Percentiles rank a stretch among this genome's conserved stretches.
These are phyloP conservation scores for Barnettozyma botsteinii DNA, from an alignment of 805 yeast genomes.

Conservation along the genomic window DNA sequence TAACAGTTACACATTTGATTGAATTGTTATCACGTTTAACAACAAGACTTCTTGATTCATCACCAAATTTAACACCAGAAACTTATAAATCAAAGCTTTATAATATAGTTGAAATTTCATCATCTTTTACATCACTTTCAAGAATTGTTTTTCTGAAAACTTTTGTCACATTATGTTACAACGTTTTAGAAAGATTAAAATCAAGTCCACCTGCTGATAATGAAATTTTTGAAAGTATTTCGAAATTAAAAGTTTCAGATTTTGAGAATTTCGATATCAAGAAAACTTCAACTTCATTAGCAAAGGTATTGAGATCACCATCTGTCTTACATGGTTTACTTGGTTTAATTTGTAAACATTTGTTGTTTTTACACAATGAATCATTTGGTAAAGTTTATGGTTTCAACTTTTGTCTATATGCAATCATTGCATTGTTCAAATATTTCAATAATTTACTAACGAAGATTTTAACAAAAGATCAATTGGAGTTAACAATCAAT, in stretches of 20 bases:
- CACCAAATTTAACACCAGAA: conserved; percentile 1
- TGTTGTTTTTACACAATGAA: conserved; percentile 10
- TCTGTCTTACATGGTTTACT: conserved; percentile 13
- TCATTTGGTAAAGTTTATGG: conserved; percentile 15
- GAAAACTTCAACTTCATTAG: conserved; percentile 3
- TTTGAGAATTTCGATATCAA: conserved; percentile 15
- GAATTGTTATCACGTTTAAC: conserved; percentile 16
- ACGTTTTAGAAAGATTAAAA: conserved; percentile 5
- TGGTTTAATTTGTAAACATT: conserved; percentile 11
- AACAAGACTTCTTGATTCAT: conserved; percentile 1
- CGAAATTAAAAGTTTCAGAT: conserved; percentile 8
- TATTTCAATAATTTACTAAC: conserved; percentile 10
- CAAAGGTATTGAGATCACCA: conserved; percentile 10
- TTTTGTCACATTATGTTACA: conserved; percentile 10
- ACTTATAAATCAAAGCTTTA: conserved; percentile 6
- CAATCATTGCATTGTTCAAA: conserved; percentile 13
- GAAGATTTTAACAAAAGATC: conserved; percentile 8
- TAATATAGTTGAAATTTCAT: conserved; percentile 16
- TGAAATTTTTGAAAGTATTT: not conserved
- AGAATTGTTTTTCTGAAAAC: conserved; percentile 14
- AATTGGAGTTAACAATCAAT: conserved; percentile 4
- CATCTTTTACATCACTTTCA: conserved; percentile 9
- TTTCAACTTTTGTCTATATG: conserved; percentile 10
- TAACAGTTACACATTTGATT: conserved; percentile 19
- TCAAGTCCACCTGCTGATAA: not conserved